Percentiles rank a stretch among this genome's conserved stretches.
These are phyloP conservation scores for Conoideocrella luteorostrata DNA, from an alignment of 2,329 filamentous ascomycete species.

Conservation along the genomic window DNA sequence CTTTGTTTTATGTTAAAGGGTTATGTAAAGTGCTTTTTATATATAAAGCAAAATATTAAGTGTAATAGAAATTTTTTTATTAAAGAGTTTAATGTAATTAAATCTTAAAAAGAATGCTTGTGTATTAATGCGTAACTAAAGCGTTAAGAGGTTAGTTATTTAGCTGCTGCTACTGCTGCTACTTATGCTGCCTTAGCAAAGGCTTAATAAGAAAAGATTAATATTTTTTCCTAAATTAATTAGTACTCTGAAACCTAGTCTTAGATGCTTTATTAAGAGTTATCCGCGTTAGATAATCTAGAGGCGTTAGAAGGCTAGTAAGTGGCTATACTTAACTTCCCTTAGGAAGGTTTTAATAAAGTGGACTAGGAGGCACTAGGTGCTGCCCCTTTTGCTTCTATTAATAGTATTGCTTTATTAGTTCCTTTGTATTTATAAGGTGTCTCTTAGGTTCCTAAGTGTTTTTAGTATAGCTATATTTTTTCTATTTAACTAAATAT, in stretches of 20 bases:
- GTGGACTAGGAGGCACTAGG: background rate
- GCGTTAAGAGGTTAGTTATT: background rate
- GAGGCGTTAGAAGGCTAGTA: background rate
- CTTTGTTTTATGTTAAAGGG: too few species aligned
- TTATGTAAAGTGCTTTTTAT: background rate
- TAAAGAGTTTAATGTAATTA: background rate
- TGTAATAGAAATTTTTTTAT: background rate
- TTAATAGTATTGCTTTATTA: too few species aligned
- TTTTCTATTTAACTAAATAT: too few species aligned
- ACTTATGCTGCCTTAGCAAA: background rate
- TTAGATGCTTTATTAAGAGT: too few species aligned
- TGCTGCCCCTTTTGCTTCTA: background rate
- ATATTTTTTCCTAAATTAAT: too few species aligned
- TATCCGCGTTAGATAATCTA: background rate
- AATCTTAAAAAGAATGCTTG: background rate
- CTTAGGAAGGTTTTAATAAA: too few species aligned
- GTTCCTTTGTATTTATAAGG: background rate
- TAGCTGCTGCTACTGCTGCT: background rate
- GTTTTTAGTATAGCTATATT: too few species aligned
- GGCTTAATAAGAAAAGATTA: background rate
- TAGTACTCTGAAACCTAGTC: too few species aligned
- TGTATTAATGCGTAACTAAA: background rate
- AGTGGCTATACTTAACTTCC: background rate
- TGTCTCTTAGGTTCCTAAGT: background rate
- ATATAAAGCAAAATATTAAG: background rate